These are phyloP conservation scores for Termitomyces sp. DNA, from an alignment of 768 basidiomycete genomes.

Conservation along the genomic window DNA sequence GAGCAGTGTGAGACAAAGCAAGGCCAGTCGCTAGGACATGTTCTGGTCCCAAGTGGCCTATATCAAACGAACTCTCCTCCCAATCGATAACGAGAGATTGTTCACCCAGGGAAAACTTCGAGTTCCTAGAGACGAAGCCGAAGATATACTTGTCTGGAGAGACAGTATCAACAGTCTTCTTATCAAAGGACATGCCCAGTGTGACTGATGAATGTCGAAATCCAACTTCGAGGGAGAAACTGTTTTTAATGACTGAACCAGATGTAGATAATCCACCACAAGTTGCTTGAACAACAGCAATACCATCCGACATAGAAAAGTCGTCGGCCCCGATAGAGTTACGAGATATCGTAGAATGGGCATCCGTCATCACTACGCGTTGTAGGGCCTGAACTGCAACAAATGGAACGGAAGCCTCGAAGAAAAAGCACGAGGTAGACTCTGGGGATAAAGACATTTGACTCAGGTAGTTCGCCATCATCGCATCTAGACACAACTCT, in stretches of 20 bases:
- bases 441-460: constrained; percentile 21
- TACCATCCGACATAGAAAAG: constrained; percentile 27
- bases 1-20: constrained; percentile 21
- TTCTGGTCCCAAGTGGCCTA: constrained; percentile 40
- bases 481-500: constrained; percentile 33
- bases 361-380: constrained; percentile 33
- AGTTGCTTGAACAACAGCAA: constrained; percentile 20
- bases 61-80: constrained; percentile 18
- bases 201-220: constrained; percentile 17
- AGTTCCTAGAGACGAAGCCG: constrained; percentile 14
- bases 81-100: constrained; percentile 13
- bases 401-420: constrained; percentile 40
- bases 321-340: constrained; percentile 12
- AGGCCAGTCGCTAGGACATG: constrained; percentile 29
- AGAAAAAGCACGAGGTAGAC: constrained; percentile 17
- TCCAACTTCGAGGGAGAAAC: constrained; percentile 16
- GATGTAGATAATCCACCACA: constrained; percentile 18
- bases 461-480: constrained; percentile 37
- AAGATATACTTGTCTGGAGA: constrained; percentile 23
- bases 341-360: constrained; percentile 23
- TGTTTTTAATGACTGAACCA: constrained; percentile 15
- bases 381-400: constrained; percentile 41
- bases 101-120: constrained; percentile 3
- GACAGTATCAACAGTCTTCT: constrained; percentile 20
- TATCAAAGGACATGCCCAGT: constrained; percentile 28